Base-by-base conservation (phyloP, 495 filamentous ascomycete genomes). In the Paragyromitra xinjiangensis region DNA sequence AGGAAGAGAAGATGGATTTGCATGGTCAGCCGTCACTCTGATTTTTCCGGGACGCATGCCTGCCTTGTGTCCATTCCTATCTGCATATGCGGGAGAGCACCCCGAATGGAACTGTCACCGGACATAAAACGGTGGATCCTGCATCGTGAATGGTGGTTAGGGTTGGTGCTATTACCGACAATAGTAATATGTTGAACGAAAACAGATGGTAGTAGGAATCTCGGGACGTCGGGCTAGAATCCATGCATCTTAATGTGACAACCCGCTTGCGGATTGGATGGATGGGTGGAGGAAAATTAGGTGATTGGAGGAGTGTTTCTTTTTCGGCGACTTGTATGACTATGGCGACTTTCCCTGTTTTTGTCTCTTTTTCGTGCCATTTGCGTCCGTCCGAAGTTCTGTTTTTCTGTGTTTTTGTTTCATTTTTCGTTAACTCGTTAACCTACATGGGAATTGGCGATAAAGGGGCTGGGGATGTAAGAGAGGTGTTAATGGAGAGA, bases 401-500 rank as follows among this genome's bases (percentile, higher is more conserved):
- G 50, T 56, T 26, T 56, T 72, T 71, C 40, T 65, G n/a, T 14
- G 40, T 19, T 75, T 71, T 71, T 62, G 62, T 75, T 64, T 64
- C 50, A 50, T 76, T 40, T 76, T 72, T 75, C 56, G 44, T 58
- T 70, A 29, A 19, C 29, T 73, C 40, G 42, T 77, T 73, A 66
- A 61, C 69, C 50, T 77, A 58, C 53, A 77, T 73, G 34, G 74
- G 74, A 53, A 66, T 34, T 64, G 51, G 74, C 26, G 51, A 59
- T 66, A 73, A 76, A 72, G 59, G 74, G 61, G 74, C 12, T 77
- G 50, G 50, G 73, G 34, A 62, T 61, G 44, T 48, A 77, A 73
- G 44, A 14, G n/a, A 56, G n/a, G 59, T 59, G 74, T 77, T 77
- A 77, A 77, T 77, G 74, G 74, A 66, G 59, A 50, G 55, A 42